Percentiles rank a stretch among this genome's conserved stretches.
Evolutionary conservation across 352 stramenopile genomes (phyloP).

Genomic region (Phytophthora pini): DNA sequence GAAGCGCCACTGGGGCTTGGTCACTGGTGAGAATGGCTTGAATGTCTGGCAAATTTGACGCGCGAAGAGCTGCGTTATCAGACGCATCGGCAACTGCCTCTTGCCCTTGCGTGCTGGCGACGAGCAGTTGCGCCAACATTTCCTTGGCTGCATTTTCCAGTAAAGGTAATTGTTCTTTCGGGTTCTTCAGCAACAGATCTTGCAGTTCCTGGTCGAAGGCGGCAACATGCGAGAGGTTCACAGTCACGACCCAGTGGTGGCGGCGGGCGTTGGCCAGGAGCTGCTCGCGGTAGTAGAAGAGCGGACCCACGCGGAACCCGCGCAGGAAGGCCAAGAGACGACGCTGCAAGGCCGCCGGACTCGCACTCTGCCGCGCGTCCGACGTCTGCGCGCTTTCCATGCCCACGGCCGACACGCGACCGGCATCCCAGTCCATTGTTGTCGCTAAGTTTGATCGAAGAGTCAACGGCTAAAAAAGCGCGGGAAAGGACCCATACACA

Average conservation of each 20-base stretch:
- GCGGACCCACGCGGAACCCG: conserved; percentile 83
- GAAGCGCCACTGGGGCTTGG: conserved; percentile 70
- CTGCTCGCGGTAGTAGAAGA: conserved; percentile 93
- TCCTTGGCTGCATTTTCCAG: conserved; percentile 88
- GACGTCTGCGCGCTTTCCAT: conserved; percentile 74
- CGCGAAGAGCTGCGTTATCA: conserved; percentile 10
- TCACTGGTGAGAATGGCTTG: conserved; percentile 87
- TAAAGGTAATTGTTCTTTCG: conserved; percentile 85
- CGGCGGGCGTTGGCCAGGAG: conserved; percentile 88
- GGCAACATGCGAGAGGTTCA: conserved; percentile 86
- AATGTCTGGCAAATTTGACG: conserved; percentile 65
- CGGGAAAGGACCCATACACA: conserved; percentile 4
- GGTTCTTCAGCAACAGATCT: conserved; percentile 85
- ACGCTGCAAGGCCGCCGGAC: conserved; percentile 66
- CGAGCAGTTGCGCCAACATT: conserved; percentile 70
- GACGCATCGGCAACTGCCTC: conserved; percentile 25
- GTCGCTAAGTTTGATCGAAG: conserved; percentile 1
- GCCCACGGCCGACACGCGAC: conserved; percentile 80
- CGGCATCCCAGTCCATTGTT: conserved; percentile 84
- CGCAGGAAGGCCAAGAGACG: conserved; percentile 87
- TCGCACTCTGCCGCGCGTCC: conserved; percentile 54
- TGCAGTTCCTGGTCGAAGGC: conserved; percentile 89
- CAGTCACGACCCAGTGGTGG: conserved; percentile 72
- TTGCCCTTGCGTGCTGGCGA: conserved; percentile 43
- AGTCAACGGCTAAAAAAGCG: conserved; percentile 11